phyloP scores from a whole-genome alignment of 441 rosid genomes.

The Corymbia calophylla region DNA sequence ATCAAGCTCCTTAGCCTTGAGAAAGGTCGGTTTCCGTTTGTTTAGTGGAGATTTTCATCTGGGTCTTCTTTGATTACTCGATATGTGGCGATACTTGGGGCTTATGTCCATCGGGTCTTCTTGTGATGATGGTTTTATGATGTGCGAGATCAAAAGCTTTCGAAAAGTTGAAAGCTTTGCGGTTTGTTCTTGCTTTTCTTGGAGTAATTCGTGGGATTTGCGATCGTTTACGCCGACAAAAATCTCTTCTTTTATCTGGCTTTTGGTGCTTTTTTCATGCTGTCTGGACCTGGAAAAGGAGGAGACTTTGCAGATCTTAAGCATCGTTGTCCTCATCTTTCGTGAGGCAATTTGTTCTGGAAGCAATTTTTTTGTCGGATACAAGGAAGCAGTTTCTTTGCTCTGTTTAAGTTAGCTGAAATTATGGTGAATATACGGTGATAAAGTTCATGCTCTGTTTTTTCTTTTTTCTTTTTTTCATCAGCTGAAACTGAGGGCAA shows the following conservation, averaged over 20 bases:
- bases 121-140: neutral
- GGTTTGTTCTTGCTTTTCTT: neutral
- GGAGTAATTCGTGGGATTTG: neutral
- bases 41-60: neutral
- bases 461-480: neutral
- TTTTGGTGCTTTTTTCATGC: neutral
- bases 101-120: neutral
- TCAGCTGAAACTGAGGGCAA: neutral
- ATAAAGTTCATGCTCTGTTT: neutral
- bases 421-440: neutral
- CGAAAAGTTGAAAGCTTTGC: neutral
- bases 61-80: neutral
- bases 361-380: neutral
- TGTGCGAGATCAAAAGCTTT: neutral
- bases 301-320: neutral
- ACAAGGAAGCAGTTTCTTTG: neutral
- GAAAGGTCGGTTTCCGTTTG: neutral
- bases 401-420: neutral
- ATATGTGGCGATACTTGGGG: neutral
- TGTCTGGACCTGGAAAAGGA: neutral
- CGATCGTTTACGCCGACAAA: neutral
- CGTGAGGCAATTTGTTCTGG: neutral
- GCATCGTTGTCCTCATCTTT: neutral
- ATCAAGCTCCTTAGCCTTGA: neutral
- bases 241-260: neutral